A percentile compares a stretch with the other conserved stretches of the same genome.
phyloP scores from a whole-genome alignment of 345 rosid species.

The Angophora floribunda region DNA sequence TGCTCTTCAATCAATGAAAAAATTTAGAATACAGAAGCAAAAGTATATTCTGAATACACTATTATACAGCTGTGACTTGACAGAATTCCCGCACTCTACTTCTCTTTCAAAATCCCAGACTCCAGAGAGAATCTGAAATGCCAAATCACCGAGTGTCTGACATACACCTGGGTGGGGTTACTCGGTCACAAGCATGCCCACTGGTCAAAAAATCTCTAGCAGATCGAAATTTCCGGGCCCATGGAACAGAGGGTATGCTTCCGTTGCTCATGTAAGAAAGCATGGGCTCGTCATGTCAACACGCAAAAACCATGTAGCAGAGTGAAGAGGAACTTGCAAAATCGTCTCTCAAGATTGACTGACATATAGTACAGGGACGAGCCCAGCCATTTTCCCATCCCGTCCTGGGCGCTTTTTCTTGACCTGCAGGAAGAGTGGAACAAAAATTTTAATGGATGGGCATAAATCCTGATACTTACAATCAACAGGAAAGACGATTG shows the following conservation, averaged over 20 bases:
- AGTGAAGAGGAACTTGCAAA: not conserved
- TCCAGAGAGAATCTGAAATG: not conserved
- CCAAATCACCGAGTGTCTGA: not conserved
- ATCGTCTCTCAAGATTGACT: conserved; percentile 34
- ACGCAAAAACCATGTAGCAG: not conserved
- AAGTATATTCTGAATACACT: not conserved
- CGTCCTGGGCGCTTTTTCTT: conserved; percentile 97
- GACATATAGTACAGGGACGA: conserved; percentile 94
- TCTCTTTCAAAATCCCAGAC: not conserved
- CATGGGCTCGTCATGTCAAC: not conserved
- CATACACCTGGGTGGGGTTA: not conserved
- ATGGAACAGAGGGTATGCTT: not conserved
- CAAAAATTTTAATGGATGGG: not conserved
- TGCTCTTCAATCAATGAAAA: not conserved
- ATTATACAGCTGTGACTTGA: not conserved
- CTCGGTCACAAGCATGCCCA: not conserved
- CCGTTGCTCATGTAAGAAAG: not conserved
- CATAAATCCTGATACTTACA: not conserved
- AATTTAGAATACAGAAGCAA: not conserved
- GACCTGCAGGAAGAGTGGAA: conserved; percentile 39
- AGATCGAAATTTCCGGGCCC: not conserved
- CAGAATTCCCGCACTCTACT: not conserved
- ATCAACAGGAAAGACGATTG: not conserved
- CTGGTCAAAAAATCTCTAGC: not conserved
- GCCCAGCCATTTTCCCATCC: conserved; percentile 96